Percentiles rank a stretch among this genome's conserved stretches.
Conservation (phyloP, 805 yeast species). For the Ogataea henricii region DNA sequence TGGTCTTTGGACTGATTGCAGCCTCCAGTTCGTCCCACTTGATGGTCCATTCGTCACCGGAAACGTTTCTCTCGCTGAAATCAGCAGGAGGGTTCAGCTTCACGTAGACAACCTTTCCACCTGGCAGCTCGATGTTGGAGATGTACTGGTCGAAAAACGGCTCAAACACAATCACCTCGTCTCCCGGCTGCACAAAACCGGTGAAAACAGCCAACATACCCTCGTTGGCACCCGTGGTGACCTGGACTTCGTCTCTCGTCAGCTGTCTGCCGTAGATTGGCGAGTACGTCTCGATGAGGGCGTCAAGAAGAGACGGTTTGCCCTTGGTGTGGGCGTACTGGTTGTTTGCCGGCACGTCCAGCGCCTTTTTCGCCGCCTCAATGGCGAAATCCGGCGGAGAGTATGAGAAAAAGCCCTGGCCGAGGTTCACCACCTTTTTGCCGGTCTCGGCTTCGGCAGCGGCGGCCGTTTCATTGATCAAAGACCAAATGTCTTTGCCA, state of each 20-base stretch:
- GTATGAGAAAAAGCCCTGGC: constrained; percentile 97
- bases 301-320: constrained; percentile 69
- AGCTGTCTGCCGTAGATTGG: constrained; percentile 62
- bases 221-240: constrained; percentile 97
- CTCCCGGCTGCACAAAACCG: constrained; percentile 83
- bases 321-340: constrained; percentile 95
- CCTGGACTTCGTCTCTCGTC: constrained; percentile 62
- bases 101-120: constrained; percentile 88
- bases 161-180: constrained; percentile 94
- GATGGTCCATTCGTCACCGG: constrained; percentile 85
- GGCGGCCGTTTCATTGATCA: constrained; percentile 94
- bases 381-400: constrained; percentile 94
- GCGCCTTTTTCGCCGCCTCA: constrained; percentile 75
- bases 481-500: constrained; percentile 90
- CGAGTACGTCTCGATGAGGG: constrained; percentile 71
- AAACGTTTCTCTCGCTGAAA: constrained; percentile 59
- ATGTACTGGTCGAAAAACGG: constrained; percentile 98
- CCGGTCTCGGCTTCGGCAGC: constrained; percentile 68
- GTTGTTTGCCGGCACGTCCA: constrained; percentile 72
- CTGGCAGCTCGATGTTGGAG: constrained; percentile 89
- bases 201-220: constrained; percentile 85
- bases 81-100: constrained; percentile 82
- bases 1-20: constrained; percentile 75
- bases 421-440: constrained; percentile 82
- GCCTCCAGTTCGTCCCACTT: constrained; percentile 76